Base-by-base conservation (phyloP, 306 rosid genomes). In the Lotus japonicus region DNA sequence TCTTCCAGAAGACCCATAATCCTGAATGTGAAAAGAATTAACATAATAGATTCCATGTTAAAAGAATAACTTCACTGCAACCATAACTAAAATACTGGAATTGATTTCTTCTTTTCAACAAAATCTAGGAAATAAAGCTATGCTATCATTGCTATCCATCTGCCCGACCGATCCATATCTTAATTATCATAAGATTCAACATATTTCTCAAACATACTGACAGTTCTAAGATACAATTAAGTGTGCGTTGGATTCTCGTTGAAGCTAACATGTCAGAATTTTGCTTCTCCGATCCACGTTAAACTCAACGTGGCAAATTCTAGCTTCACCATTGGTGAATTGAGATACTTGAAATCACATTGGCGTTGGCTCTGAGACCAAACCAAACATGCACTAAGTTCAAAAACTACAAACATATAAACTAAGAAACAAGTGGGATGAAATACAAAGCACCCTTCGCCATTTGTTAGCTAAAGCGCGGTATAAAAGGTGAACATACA, bases 1-100 rank as follows among this genome's bases (percentile, higher is more conserved):
- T 38, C 42, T 60, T 70, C 90, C 92, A 52, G 91, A 72, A 46
- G 96, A 86, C 12, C 97, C 96, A 75, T 91, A 91, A 66, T 88
- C 97, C 96, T 91, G 46, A 31, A 36, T 11, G 9, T 51, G 54
- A 60, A 9, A 51, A 50, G 64, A 42, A 55, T 23, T 16, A 7
- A 49, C 54, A 58, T 3, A 69, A 54, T 55, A 46, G 48, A 45
- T 33, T 49, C 46, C 46, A n/a, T 53, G 28, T 13, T 35, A 38
- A 68, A 9, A 13, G 31, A 48, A 38, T 38, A 66, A 18, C 9
- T 6, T 2, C 46, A 28, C 17, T 39, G 62, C 52, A 64, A 58
- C 35, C 17, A 50, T 17, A 18, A 64, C 33, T 54, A 3, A 70
- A 49, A 28, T 26, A 28, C 8, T 10, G 13, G 50, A 71, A 70